Evolutionary conservation across 495 filamentous ascomycete genomes (phyloP), one percentile per base, ranked within the genome.

Genomic region (Aspergillus indologenus): DNA sequence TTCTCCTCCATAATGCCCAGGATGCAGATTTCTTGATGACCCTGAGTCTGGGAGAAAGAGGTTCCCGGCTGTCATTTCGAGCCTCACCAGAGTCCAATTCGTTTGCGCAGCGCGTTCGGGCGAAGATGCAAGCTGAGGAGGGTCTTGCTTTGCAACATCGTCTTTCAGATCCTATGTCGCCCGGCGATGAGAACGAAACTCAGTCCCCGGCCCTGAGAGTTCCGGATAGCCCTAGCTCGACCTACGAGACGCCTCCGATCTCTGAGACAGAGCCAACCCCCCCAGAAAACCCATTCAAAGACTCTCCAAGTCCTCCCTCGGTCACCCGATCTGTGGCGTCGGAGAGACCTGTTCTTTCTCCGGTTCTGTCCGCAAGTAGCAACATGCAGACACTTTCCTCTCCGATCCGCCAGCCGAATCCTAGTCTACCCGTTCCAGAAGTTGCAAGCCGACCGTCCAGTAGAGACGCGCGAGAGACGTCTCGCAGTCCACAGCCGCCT

Each of bases 111-210:
- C 75, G 77, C 46, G 72, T 86, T 0, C 86, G 86, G 50, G 85
- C 85, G n/a, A 80, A 87, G 70, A 90, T 91, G 84, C 79, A 86
- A 49, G 77, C 81, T 23, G 88, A 88, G 19, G 89, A 92, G 73
- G 89, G 85, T 6, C 77, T 79, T 60, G 87, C 87, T 15, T 78
- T 92, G 60, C 81, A 87, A 15, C 73, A 83, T 23, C 68, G 61
- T 22, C 68, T 71, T 21, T 61, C 71, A 9, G 72, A 76, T 9
- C 60, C 65, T 17, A 22, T 62, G 9, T 73, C 74, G 23, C 67
- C 68, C 22, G 61, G 56, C 12, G 66, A 70, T 12, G 65, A 75
- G 2, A 58, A 61, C 17, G 63, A 64, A 19, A 43, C 31, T 4
- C 44, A 54, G 55, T 44, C 54, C 48, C 53, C 61, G 18, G 53